Conservation (phyloP, 495 filamentous ascomycete species). For the Podospora comata region DNA sequence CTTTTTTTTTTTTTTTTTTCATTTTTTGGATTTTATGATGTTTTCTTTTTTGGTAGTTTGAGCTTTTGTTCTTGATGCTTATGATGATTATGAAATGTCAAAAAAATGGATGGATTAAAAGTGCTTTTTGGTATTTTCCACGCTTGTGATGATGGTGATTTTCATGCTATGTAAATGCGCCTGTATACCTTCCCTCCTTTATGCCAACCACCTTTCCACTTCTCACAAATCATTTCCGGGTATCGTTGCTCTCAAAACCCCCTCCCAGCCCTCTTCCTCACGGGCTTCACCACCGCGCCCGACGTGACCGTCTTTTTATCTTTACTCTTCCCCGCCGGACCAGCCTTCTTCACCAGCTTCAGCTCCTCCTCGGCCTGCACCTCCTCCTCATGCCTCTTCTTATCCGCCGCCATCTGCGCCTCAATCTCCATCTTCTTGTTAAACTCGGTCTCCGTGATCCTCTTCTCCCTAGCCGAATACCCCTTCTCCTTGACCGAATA, state of each 20-base stretch:
- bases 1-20: too few species aligned
- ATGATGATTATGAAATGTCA: neutral
- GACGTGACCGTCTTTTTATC: conserved; percentile 52
- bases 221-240: neutral
- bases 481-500: conserved; percentile 98
- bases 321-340: conserved; percentile 35
- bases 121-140: neutral
- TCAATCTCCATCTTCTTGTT: conserved; percentile 96
- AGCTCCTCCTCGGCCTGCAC: conserved; percentile 46
- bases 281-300: conserved; percentile 61
- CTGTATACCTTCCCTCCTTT: too few species aligned
- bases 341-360: conserved; percentile 46
- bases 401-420: conserved; percentile 85
- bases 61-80: neutral
- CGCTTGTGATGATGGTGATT: too few species aligned
- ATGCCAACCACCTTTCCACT: neutral
- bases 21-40: neutral
- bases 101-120: neutral
- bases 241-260: conserved; percentile 23
- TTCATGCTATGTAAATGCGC: too few species aligned
- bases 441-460: conserved; percentile 90
- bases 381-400: conserved; percentile 64
- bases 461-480: conserved; percentile 83
- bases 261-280: conserved; percentile 43
- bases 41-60: neutral